phyloP scores from a whole-genome alignment of 371 early-diverging fungal species.

The Quaeritorhiza haematococci region DNA sequence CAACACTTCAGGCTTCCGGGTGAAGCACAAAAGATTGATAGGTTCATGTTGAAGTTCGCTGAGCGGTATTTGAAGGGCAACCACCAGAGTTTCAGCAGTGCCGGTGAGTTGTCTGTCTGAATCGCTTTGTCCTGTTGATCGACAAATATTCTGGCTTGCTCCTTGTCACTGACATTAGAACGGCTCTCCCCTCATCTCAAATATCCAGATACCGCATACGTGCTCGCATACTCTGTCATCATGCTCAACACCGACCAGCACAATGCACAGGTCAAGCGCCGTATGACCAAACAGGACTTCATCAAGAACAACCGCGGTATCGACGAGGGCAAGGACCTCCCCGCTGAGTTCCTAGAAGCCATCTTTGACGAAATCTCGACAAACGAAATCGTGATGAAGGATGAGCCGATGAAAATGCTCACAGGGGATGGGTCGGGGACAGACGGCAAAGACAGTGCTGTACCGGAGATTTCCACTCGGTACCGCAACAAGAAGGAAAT shows the following conservation, averaged over 20 bases:
- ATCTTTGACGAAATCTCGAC: slow-evolving; percentile 77
- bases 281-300: slow-evolving; percentile 91
- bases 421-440: neutral
- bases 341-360: slow-evolving; percentile 55
- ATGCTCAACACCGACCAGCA: slow-evolving; percentile 96
- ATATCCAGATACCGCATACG: slow-evolving; percentile 86
- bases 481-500: slow-evolving; percentile 14
- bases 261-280: slow-evolving; percentile 82
- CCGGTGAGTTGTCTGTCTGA: slow-evolving; percentile 9
- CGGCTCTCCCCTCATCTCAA: slow-evolving; percentile 3
- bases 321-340: slow-evolving; percentile 78
- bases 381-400: slow-evolving; percentile 91
- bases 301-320: slow-evolving; percentile 91
- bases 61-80: slow-evolving; percentile 83
- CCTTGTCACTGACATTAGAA: neutral
- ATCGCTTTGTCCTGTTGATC: neutral
- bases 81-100: slow-evolving; percentile 44
- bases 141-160: slow-evolving; percentile 35
- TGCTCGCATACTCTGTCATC: slow-evolving; percentile 89
- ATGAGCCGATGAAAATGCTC: slow-evolving; percentile 45
- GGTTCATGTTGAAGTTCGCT: slow-evolving; percentile 96
- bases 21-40: slow-evolving; percentile 97
- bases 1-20: slow-evolving; percentile 94
- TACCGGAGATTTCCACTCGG: too few relatives aligned
- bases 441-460: too few relatives aligned